Evolutionary conservation across 352 stramenopile species (phyloP).

Genomic region (Saprolegnia parasitica): DNA sequence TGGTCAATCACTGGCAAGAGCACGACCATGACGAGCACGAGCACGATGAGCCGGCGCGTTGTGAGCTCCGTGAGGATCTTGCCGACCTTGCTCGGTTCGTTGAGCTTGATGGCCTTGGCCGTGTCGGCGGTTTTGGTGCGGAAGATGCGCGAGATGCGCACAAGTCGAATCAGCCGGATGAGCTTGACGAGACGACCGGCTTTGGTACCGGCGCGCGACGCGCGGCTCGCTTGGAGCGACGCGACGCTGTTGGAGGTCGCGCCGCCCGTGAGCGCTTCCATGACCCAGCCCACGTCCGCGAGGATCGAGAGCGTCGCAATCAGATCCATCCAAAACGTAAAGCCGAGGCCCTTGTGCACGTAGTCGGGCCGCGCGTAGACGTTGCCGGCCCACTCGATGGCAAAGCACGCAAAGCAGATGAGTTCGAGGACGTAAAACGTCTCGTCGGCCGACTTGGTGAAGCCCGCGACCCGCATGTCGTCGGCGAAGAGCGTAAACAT

Average conservation of each 20-base stretch:
- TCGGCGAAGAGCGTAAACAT: conserved; percentile 86
- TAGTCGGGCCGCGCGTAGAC: conserved; percentile 73
- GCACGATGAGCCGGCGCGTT: conserved; percentile 87
- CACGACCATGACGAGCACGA: conserved; percentile 86
- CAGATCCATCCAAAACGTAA: conserved; percentile 92
- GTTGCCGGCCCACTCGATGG: conserved; percentile 57
- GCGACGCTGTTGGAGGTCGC: conserved; percentile 32
- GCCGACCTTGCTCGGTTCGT: conserved; percentile 90
- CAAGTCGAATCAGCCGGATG: conserved; percentile 87
- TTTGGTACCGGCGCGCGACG: conserved; percentile 81
- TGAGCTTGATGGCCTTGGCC: conserved; percentile 56
- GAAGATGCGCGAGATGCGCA: conserved; percentile 81
- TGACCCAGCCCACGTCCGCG: conserved; percentile 87
- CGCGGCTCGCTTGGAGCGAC: conserved; percentile 76
- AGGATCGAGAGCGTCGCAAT: conserved; percentile 91
- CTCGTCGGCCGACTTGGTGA: conserved; percentile 55
- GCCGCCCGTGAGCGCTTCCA: conserved; percentile 46
- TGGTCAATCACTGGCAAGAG: conserved; percentile 77
- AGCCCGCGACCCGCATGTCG: conserved; percentile 70
- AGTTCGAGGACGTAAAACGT: conserved; percentile 79
- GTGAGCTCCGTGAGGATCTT: conserved; percentile 94
- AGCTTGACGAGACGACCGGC: conserved; percentile 88
- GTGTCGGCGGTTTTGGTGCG: conserved; percentile 58
- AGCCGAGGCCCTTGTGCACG: conserved; percentile 64
- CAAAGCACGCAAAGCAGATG: conserved; percentile 71